These are phyloP conservation scores for Penicillium griseofulvum DNA, from an alignment of 2,329 filamentous ascomycete species.

Conservation along the genomic window DNA sequence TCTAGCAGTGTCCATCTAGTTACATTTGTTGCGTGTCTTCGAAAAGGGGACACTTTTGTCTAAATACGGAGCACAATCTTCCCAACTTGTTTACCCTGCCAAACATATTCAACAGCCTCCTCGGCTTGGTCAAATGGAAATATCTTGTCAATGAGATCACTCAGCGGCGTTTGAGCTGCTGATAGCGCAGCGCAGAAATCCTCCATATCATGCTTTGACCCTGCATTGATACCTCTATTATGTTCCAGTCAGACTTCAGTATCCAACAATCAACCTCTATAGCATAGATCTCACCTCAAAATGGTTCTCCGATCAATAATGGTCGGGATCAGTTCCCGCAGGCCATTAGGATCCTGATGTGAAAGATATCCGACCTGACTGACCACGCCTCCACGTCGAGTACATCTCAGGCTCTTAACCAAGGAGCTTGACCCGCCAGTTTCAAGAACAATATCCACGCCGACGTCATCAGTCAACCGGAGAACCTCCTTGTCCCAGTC, in stretches of 20 bases:
- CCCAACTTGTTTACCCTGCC: constrained; percentile 46
- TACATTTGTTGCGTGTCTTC: neutral
- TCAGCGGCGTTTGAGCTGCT: constrained; percentile 22
- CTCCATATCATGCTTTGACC: constrained; percentile 42
- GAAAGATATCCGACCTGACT: constrained; percentile 47
- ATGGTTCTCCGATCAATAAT: constrained; percentile 41
- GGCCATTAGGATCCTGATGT: constrained; percentile 26
- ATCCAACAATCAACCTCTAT: neutral
- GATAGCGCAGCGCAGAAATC: constrained; percentile 40
- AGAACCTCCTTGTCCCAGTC: constrained; percentile 38
- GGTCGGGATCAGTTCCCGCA: constrained; percentile 36
- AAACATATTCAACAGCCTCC: constrained; percentile 44
- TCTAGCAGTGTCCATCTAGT: neutral
- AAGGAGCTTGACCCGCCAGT: constrained; percentile 41
- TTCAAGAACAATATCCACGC: constrained; percentile 42
- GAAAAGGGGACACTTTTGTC: neutral
- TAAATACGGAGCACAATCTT: constrained; percentile 37
- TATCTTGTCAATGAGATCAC: constrained; percentile 41
- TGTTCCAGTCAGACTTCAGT: neutral
- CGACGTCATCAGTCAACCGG: constrained; percentile 30
- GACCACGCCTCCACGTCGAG: constrained; percentile 42
- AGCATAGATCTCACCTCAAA: constrained; percentile 25
- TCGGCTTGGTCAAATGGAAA: constrained; percentile 43
- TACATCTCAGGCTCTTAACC: constrained; percentile 42
- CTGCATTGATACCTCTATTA: constrained; percentile 42